Evolutionary conservation across 2,329 filamentous ascomycete species (phyloP).

Genomic region (Colletotrichum tofieldiae): DNA sequence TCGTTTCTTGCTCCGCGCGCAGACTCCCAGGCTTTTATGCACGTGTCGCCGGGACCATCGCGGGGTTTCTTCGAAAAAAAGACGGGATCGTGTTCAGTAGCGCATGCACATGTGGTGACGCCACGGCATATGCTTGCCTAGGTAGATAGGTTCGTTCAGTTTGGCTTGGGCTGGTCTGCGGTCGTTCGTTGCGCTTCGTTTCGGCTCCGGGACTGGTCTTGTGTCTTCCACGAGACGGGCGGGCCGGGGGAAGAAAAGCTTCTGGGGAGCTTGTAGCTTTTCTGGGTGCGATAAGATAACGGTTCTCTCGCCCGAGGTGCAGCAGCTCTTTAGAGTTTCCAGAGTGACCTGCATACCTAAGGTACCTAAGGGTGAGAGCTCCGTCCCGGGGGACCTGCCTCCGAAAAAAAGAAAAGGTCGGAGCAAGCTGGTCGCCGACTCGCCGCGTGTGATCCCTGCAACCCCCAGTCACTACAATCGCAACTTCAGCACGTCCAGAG

Average conservation of each 20-base stretch:
- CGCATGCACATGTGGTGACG: conserved; percentile 23
- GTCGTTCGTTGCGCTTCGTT: conserved; percentile 5
- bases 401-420: conserved; percentile 17
- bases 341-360: neutral
- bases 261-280: conserved; percentile 18
- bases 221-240: neutral
- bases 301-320: neutral
- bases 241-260: neutral
- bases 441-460: conserved; percentile 28
- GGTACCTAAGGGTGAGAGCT: neutral
- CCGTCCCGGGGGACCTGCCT: neutral
- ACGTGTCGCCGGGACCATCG: conserved; percentile 23
- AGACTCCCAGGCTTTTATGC: conserved; percentile 11
- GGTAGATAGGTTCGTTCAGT: neutral
- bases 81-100: conserved; percentile 16
- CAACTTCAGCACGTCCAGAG: conserved; percentile 1
- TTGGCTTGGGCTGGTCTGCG: neutral
- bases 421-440: conserved; percentile 30
- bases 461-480: neutral
- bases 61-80: conserved; percentile 18
- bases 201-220: neutral
- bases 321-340: neutral
- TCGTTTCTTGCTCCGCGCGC: neutral
- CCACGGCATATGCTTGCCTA: conserved; percentile 13
- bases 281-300: conserved; percentile 36